Base-by-base conservation (phyloP, 2,329 filamentous ascomycete species). In the Epichloe aotearoae region DNA sequence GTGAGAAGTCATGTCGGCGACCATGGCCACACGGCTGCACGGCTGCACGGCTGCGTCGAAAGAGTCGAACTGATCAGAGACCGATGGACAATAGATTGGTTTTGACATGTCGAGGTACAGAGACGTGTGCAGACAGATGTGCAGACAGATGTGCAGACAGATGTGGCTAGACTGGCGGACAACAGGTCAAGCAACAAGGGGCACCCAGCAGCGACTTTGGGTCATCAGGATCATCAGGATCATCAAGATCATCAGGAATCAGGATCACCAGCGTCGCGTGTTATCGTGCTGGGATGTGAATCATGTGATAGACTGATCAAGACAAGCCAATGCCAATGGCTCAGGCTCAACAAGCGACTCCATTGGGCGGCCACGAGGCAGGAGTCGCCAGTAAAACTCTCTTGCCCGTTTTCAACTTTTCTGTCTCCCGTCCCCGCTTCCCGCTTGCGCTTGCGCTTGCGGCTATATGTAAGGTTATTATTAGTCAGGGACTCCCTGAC, bases 401-500 rank as follows among this genome's bases (percentile, higher is more conserved):
- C 44, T 26, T 47, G 50, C 50, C 44, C 50, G 20, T 39, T 47
- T 47, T 12, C 45, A 26, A 26, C 44, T 14, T 26, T 42, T 36
- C 40, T 39, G 46, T 37, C 43, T 52, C 46, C 46, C 36, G 46
- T 11, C 26, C 10, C 8, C 26, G 20, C 39, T 47, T 43, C 12
- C 33, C 50, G 19, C 38, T 42, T 36, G 46, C 45, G 19, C 38
- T 42, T 36, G 46, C 45, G 46, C 46, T 52, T 52, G 50, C 42
- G 41, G 50, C 46, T 46, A 40, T 3, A 26, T 26, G 23, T 7
- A 26, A 26, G 7, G 23, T 26, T 26, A 26, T 26, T 26, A 42
- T 44, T 41, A 43, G 37, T 11, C 46, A 30, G 26, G 26, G 26
- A 30, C 26, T n/a, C n/a, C n/a, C n/a, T n/a, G n/a, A n/a, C n/a